phyloP scores from a whole-genome alignment of 805 yeast species.

The Hanseniaspora jakobsenii region DNA sequence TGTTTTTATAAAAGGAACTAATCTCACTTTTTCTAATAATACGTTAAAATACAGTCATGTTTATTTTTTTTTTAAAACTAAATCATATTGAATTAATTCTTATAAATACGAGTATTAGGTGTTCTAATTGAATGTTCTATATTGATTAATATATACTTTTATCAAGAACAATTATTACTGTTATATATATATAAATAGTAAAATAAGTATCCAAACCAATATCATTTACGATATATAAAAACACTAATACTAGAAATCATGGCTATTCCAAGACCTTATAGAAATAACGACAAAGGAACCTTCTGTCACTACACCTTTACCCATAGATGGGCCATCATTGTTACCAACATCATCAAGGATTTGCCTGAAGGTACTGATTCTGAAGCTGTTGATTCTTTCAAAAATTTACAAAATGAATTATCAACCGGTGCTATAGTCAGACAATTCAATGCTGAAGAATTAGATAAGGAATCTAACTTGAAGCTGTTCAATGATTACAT shows the following conservation, averaged over 20 bases:
- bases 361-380: slow-evolving; percentile 29
- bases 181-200: not conserved
- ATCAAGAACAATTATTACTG: no score
- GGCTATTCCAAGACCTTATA: slow-evolving; percentile 33
- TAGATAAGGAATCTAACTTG: slow-evolving; percentile 30
- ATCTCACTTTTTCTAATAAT: no score
- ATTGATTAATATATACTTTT: no score
- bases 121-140: no score
- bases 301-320: slow-evolving; percentile 74
- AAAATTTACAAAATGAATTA: slow-evolving; percentile 30
- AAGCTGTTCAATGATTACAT: slow-evolving; percentile 49
- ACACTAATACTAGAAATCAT: slow-evolving; percentile 9
- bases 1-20: no score
- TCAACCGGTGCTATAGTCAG: slow-evolving; percentile 32
- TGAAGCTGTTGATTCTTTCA: slow-evolving; percentile 22
- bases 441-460: slow-evolving; percentile 35
- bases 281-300: slow-evolving; percentile 57
- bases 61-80: no score
- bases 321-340: slow-evolving; percentile 77
- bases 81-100: no score
- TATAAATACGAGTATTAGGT: no score
- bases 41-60: no score
- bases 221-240: not conserved
- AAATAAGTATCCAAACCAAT: not conserved
- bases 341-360: slow-evolving; percentile 58